Conservation (phyloP, 2,329 filamentous ascomycete species). For the Neospermospora avenae region DNA sequence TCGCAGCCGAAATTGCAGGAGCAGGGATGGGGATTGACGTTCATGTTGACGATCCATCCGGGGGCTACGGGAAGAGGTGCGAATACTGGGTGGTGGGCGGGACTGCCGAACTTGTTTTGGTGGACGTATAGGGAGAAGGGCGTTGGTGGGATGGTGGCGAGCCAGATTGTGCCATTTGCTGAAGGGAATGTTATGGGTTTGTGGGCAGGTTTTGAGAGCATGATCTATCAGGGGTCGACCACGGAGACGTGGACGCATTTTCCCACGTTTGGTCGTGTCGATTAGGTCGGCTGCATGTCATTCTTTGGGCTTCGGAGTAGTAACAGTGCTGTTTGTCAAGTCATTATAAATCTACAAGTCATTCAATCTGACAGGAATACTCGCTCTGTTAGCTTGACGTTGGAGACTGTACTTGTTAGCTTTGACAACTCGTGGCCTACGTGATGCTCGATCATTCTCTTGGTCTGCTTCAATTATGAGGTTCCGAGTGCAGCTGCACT, state of each 20-base stretch:
- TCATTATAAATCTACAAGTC: too few species aligned
- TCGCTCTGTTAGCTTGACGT: too few species aligned
- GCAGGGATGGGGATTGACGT: slow-evolving; percentile 63
- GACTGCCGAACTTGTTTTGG: slow-evolving; percentile 59
- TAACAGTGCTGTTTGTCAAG: too few species aligned
- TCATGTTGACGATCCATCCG: slow-evolving; percentile 45
- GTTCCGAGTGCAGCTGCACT: too few species aligned
- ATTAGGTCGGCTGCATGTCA: too few species aligned
- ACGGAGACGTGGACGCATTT: background rate
- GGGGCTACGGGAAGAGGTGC: slow-evolving; percentile 51
- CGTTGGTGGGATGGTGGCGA: slow-evolving; percentile 49
- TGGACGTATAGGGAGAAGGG: slow-evolving; percentile 60
- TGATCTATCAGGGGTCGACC: slow-evolving; percentile 8
- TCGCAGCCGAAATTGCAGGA: slow-evolving; percentile 46
- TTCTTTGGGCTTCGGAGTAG: too few species aligned
- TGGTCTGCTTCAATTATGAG: too few species aligned
- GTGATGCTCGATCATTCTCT: too few species aligned
- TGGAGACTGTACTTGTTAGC: too few species aligned
- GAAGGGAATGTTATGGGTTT: slow-evolving; percentile 13
- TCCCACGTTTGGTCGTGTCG: background rate
- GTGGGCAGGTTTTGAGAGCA: slow-evolving; percentile 3
- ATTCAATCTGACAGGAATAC: too few species aligned
- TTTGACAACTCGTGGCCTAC: too few species aligned
- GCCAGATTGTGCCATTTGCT: slow-evolving; percentile 50
- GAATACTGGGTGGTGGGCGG: slow-evolving; percentile 55